Evolutionary conservation across 2,329 filamentous ascomycete species (phyloP), one percentile per base, ranked within the genome.

Genomic region (Hymenoscyphus linearis): DNA sequence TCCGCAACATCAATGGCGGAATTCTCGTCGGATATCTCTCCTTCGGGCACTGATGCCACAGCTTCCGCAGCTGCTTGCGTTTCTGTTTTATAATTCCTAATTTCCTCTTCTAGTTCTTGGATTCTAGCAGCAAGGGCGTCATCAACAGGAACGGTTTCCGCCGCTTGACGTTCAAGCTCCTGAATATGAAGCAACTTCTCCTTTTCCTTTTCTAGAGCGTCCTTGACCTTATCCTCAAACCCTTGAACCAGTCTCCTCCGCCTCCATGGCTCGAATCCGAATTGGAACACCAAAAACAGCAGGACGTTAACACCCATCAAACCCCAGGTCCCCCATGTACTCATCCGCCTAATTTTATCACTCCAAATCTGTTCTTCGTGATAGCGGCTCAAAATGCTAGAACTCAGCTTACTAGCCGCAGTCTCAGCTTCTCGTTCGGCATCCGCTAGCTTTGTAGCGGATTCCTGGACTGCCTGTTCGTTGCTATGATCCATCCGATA

Each of bases 351-450:
- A 73, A 99, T 99, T 69, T 96, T 93, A 74, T 99, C 95, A 72
- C 91, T 96, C 95, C 95, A 99, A 60, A 99, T 96, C 78, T 99
- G 95, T 78, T 99, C 95, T 77, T 99, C 95, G 75, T 99, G 95
- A 76, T 99, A 99, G 63, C 96, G 85, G 64, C 89, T 89, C 57
- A 97, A 79, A 69, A 98, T 97, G 57, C 88, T 86, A 64, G 88
- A 86, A 72, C 89, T 93, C 59, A 99, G 79, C 69, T 87, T 84
- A 58, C 86, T 84, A 60, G 87, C 84, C 0, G 92, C 83, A 64
- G 89, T 87, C 76, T 96, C 90, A 63, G 96, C 86, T 35, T 90
- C 85, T 52, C 84, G 82, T 77, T 99, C 95, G 1, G 91, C 87
- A 62, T 85, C 82, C 16, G 86, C 85, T 27, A 98, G 81, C 14